Percentiles rank a stretch among this genome's conserved stretches.
phyloP scores from a whole-genome alignment of 208 protist species.

The Naegleria lovaniensis region DNA sequence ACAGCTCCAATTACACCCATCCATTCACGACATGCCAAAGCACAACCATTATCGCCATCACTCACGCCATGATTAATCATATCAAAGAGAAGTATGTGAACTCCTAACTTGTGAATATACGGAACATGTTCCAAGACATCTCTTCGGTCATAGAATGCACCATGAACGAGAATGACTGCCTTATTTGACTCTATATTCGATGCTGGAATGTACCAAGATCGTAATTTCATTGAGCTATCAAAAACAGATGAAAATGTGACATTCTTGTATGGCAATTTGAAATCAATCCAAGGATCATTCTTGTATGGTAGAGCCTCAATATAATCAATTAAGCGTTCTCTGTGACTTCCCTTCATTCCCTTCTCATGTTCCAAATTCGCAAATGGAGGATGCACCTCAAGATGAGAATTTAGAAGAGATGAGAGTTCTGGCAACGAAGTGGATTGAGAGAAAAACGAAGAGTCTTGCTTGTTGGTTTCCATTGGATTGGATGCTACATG shows the following conservation, averaged over 20 bases:
- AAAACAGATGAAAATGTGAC: not conserved
- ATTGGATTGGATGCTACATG: not conserved
- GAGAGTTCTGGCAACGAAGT: too few relatives aligned
- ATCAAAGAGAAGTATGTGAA: not conserved
- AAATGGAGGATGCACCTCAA: not conserved
- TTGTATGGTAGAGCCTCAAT: not conserved
- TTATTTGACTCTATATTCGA: not conserved
- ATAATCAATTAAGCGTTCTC: not conserved
- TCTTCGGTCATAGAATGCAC: conserved; percentile 2
- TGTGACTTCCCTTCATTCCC: not conserved
- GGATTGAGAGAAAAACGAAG: not conserved
- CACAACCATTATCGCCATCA: not conserved
- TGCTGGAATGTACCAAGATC: not conserved
- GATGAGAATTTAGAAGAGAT: too few relatives aligned
- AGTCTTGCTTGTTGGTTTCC: not conserved
- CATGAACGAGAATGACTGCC: not conserved
- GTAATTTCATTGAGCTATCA: not conserved
- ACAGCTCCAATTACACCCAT: not conserved
- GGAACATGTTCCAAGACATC: not conserved
- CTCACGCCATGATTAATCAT: not conserved
- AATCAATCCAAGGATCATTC: not conserved
- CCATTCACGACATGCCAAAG: not conserved
- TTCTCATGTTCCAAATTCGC: not conserved
- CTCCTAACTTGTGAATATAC: not conserved
- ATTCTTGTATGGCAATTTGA: not conserved